These are phyloP conservation scores for Abrus precatorius DNA, from an alignment of 306 rosid genomes.

Conservation along the genomic window DNA sequence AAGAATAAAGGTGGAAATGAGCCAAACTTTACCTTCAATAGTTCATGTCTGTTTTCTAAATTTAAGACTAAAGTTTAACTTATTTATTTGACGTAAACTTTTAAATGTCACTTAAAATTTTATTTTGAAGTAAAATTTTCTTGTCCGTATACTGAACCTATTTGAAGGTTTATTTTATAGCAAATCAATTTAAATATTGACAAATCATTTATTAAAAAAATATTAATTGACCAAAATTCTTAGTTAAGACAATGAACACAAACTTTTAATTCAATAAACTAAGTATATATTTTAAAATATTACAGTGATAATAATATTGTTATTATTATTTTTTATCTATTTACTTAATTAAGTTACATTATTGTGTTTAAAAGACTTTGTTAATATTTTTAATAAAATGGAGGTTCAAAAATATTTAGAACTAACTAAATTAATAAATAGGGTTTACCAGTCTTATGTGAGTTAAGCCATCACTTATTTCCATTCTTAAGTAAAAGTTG, in stretches of 20 bases:
- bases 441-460: background rate
- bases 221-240: too few species aligned
- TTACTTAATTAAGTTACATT: too few species aligned
- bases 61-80: background rate
- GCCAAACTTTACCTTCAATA: background rate
- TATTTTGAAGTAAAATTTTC: too few species aligned
- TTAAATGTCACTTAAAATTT: too few species aligned
- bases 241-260: too few species aligned
- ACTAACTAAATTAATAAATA: background rate
- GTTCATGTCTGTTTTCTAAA: background rate
- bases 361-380: background rate
- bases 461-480: background rate
- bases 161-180: background rate
- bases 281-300: background rate
- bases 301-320: background rate
- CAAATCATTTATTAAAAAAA: too few species aligned
- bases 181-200: too few species aligned
- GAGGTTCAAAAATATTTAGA: background rate
- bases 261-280: background rate
- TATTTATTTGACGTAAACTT: background rate
- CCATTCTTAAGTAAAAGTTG: background rate
- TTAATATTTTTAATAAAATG: background rate
- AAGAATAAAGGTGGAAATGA: background rate
- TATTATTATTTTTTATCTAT: too few species aligned
- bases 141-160: background rate